Evolutionary conservation across 495 filamentous ascomycete genomes (phyloP).

Genomic region (Xylaria cubensis): DNA sequence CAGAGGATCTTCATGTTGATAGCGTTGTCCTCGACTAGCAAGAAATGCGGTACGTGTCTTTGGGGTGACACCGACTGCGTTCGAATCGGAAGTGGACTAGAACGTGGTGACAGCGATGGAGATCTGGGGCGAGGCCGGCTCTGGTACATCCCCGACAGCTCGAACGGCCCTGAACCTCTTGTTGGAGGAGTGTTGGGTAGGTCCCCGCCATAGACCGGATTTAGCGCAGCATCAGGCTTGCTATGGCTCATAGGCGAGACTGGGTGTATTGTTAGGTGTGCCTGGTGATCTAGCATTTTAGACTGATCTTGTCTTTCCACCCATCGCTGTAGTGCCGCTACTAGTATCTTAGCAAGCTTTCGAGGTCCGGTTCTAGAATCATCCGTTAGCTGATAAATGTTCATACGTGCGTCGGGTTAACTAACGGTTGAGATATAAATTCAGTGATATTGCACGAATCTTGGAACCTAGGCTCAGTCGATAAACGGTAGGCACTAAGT

Average conservation of each 20-base stretch:
- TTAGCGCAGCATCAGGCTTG: neutral
- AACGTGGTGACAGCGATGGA: slow-evolving; percentile 14
- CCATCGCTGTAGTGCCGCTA: slow-evolving; percentile 42
- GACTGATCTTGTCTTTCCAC: slow-evolving; percentile 24
- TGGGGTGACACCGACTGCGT: neutral
- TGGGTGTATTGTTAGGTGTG: neutral
- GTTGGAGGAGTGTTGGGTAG: neutral
- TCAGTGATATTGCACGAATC: slow-evolving; percentile 35
- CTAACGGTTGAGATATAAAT: slow-evolving; percentile 44
- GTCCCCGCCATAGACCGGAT: neutral
- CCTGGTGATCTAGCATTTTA: neutral
- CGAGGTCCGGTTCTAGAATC: slow-evolving; percentile 58
- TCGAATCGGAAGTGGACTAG: neutral
- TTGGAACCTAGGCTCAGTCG: slow-evolving; percentile 28
- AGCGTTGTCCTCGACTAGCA: slow-evolving; percentile 55
- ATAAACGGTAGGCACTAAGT: slow-evolving; percentile 35
- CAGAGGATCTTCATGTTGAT: slow-evolving; percentile 55
- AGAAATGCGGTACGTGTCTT: slow-evolving; percentile 24
- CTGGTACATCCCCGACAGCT: neutral
- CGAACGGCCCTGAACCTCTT: slow-evolving; percentile 4
- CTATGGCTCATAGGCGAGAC: neutral
- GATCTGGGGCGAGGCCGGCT: slow-evolving; percentile 1
- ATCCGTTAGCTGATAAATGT: neutral
- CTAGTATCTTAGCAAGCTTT: slow-evolving; percentile 65
- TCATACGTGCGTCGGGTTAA: neutral